Evolutionary conservation across 2,329 filamentous ascomycete species (phyloP).

Genomic region (Periconia digitata): DNA sequence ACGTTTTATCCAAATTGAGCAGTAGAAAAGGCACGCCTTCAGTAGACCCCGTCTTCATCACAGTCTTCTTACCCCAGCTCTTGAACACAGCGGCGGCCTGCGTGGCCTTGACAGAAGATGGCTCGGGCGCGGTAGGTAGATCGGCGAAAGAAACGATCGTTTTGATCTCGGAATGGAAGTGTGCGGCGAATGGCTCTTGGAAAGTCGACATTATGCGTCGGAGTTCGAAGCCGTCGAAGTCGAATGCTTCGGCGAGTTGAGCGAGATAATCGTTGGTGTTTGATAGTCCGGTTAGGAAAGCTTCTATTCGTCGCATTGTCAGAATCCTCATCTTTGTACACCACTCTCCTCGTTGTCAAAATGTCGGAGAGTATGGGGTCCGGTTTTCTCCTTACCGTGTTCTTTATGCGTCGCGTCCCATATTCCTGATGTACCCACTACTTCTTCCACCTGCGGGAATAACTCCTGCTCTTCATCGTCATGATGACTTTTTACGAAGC

Average conservation of each 20-base stretch:
- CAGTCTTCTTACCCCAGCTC: constrained; percentile 63
- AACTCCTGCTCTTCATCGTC: constrained; percentile 41
- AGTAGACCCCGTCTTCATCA: constrained; percentile 61
- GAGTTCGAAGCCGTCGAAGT: constrained; percentile 28
- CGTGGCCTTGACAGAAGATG: constrained; percentile 46
- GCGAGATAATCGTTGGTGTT: constrained; percentile 28
- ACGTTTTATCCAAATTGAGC: constrained; percentile 62
- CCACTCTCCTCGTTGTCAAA: not conserved
- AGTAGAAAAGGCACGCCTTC: constrained; percentile 68
- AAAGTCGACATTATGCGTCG: constrained; percentile 30
- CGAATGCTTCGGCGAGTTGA: constrained; percentile 16
- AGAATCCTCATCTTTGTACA: no score
- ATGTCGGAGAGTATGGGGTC: not conserved
- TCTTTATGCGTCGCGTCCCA: constrained; percentile 37
- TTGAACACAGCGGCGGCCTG: constrained; percentile 57
- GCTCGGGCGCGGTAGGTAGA: constrained; percentile 55
- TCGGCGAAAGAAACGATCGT: constrained; percentile 40
- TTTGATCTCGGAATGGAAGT: constrained; percentile 39
- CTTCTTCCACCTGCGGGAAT: constrained; percentile 37
- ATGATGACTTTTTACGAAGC: constrained; percentile 39
- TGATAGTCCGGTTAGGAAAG: constrained; percentile 29
- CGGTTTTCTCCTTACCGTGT: constrained; percentile 24
- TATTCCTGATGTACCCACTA: constrained; percentile 27
- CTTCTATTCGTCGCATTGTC: constrained; percentile 22
- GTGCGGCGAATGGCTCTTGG: constrained; percentile 27